phyloP scores from a whole-genome alignment of 129 eudicot genomes.

The Artemisia annua region DNA sequence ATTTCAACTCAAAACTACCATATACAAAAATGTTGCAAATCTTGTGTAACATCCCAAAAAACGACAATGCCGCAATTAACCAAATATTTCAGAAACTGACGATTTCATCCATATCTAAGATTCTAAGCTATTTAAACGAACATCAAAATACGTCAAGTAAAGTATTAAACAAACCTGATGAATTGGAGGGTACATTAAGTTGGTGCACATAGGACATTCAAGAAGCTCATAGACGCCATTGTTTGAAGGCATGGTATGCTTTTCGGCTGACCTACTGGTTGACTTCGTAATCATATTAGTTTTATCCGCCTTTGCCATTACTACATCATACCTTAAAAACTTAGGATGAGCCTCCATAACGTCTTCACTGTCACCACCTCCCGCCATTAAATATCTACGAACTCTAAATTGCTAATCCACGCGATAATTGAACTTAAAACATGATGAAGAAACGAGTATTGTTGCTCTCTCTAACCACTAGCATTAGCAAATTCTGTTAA shows the following conservation, averaged over 20 bases:
- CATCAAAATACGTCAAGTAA: not conserved
- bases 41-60: not conserved
- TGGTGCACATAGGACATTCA: conserved; percentile 43
- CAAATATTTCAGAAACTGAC: not conserved
- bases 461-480: conserved; percentile 17
- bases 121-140: not conserved
- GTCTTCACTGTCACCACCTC: conserved; percentile 37
- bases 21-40: not conserved
- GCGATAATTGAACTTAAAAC: not conserved
- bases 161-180: conserved; percentile 33
- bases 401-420: conserved; percentile 7
- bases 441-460: conserved; percentile 5
- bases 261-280: conserved; percentile 21
- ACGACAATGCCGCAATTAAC: not conserved
- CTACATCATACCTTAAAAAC: conserved; percentile 28
- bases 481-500: conserved; percentile 30
- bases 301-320: conserved; percentile 25
- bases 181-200: conserved; percentile 48
- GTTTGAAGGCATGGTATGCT: conserved; percentile 22
- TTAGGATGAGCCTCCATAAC: conserved; percentile 37
- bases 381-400: conserved; percentile 20
- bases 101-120: not conserved
- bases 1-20: not conserved
- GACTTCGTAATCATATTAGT: conserved; percentile 6
- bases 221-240: conserved; percentile 40